These are phyloP conservation scores for Verticillium dahliae DNA, from an alignment of 2,329 filamentous ascomycete genomes.

Conservation along the genomic window DNA sequence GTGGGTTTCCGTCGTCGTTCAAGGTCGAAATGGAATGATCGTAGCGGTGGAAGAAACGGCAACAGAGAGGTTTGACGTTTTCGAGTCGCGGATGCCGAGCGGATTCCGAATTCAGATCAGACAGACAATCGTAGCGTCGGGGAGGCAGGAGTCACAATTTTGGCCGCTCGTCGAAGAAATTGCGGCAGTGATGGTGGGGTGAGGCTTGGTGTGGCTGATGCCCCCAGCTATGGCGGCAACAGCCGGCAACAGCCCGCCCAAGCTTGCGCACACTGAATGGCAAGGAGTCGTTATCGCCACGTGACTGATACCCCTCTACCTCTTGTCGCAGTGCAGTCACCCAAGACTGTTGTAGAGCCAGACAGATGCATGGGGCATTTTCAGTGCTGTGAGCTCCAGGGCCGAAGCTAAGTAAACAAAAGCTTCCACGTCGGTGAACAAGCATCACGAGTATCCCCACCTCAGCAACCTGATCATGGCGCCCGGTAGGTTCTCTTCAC, in stretches of 20 bases:
- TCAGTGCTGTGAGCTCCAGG: background rate
- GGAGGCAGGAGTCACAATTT: constrained; percentile 5
- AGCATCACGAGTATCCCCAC: background rate
- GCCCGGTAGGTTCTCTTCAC: background rate
- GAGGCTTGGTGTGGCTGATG: constrained; percentile 1
- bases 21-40: background rate
- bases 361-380: background rate
- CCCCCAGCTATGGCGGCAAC: background rate
- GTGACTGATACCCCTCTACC: constrained; percentile 3
- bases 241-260: background rate
- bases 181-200: constrained; percentile 7
- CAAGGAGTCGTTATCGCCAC: background rate
- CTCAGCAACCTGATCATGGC: background rate
- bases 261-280: too few species aligned
- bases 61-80: background rate
- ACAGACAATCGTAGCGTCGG: background rate
- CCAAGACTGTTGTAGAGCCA: background rate
- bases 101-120: background rate
- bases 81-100: background rate
- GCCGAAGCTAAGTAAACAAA: constrained; percentile 2
- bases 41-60: background rate
- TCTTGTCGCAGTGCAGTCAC: background rate
- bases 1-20: background rate
- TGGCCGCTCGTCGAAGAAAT: constrained; percentile 1
- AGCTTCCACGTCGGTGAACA: background rate